phyloP scores from a whole-genome alignment of 148 eudicot genomes.

The Vaccinium myrtillus region DNA sequence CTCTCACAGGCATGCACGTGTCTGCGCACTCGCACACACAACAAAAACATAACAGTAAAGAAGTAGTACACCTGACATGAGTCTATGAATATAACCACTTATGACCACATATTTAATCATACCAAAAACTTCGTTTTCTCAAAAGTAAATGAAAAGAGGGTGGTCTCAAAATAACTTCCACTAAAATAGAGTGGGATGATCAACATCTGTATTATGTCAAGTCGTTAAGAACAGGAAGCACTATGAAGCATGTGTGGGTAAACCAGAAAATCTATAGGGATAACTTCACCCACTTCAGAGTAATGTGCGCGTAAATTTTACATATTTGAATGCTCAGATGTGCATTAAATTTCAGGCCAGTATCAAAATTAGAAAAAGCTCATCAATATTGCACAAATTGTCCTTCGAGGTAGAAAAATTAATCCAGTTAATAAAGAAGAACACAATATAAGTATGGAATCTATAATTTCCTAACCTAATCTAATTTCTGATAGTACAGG shows the following conservation, averaged over 20 bases:
- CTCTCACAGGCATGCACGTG: not conserved
- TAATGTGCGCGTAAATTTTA: not conserved
- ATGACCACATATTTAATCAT: not conserved
- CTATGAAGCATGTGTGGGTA: not conserved
- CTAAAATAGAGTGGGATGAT: not conserved
- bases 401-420: not conserved
- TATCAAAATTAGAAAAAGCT: not conserved
- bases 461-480: not conserved
- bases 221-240: not conserved
- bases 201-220: not conserved
- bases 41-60: too few species aligned
- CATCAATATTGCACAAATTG: not conserved
- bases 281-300: not conserved
- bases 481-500: not conserved
- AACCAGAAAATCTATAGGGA: not conserved
- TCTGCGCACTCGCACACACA: not conserved
- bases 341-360: not conserved
- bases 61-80: too few species aligned
- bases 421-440: not conserved
- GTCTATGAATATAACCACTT: not conserved
- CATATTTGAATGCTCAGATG: not conserved
- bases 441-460: not conserved
- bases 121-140: not conserved
- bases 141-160: not conserved
- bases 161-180: not conserved